Evolutionary conservation across 371 early-diverging fungal species (phyloP).

Genomic region (Mucor circinelloides): DNA sequence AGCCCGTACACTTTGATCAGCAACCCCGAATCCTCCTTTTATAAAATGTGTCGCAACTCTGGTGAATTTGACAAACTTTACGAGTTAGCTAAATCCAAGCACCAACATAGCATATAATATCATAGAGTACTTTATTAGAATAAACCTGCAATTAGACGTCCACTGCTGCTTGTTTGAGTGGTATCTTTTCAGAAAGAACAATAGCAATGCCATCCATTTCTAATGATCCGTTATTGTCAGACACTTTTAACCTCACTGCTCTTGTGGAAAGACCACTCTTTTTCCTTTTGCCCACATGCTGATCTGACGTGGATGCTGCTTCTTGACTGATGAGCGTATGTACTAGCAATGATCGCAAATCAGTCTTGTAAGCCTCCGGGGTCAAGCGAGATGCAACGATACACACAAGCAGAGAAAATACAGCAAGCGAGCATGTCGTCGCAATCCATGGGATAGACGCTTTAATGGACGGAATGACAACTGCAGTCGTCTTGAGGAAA

Average conservation of each 20-base stretch:
- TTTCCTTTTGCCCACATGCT: background rate
- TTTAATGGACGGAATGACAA: background rate
- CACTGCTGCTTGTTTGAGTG: background rate
- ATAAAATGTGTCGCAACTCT: constrained; percentile 68
- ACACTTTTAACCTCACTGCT: background rate
- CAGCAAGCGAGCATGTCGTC: background rate
- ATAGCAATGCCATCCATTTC: background rate
- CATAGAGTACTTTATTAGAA: no score
- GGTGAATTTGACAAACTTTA: constrained; percentile 63
- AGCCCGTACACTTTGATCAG: constrained; percentile 57
- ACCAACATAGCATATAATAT: constrained; percentile 8
- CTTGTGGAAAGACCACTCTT: background rate
- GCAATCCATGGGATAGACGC: background rate
- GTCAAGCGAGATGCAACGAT: background rate
- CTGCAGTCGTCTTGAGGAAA: background rate
- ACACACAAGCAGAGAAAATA: background rate
- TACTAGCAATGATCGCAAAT: background rate
- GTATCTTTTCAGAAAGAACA: background rate
- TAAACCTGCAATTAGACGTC: background rate
- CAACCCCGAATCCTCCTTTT: constrained; percentile 51
- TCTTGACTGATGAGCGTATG: background rate
- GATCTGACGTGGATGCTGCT: background rate
- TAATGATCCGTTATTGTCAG: background rate
- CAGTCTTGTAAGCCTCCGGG: background rate
- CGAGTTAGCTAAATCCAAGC: constrained; percentile 42